Evolutionary conservation across 2,329 filamentous ascomycete genomes (phyloP), one percentile per base, ranked within the genome.

Genomic region (Xylariaceae sp.): DNA sequence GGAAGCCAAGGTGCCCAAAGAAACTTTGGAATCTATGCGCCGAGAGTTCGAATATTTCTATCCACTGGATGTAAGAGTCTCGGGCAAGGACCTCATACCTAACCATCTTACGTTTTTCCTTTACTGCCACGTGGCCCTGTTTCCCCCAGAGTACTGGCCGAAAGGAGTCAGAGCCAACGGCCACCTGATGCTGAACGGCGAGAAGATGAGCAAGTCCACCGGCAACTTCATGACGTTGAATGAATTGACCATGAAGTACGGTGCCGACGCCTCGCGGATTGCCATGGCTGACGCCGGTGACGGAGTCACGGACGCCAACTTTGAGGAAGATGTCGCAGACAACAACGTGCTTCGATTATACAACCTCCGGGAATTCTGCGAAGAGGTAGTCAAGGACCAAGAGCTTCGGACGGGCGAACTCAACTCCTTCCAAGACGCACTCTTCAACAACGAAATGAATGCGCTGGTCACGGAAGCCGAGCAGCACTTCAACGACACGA

Each of bases 181-280:
- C 2, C 92, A 96, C 63, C 65, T 96, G 52, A 77, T 94, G 59
- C 72, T 98, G 44, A 96, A 98, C 58, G 90, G 90, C 33, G 85
- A 94, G 58, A 98, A 98, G 75, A 96, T 96, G 92, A 83, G 78
- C 60, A 98, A 98, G 69, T 90, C 82, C 35, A 95, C 89, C 1
- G 92, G 92, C 43, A 96, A 96, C 67, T 96, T 98, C 68, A 72
- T 98, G 59, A 96, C 92, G 8, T 70, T 96, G 33, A 74, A 79
- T 35, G 85, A 94, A 42, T 35, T 88, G 19, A 81, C 89, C 11
- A 74, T 78, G 49, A 96, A 96, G 61, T 98, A 92, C 52, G 92
- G 92, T 53, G 89, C 90, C 8, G 92, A 96, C 58, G 92, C 92
- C 9, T 83, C 83, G 29, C 77, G 90, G 56, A 83, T 96, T 50